Base-by-base conservation (phyloP, 1,284 basidiomycete genomes). In the Schizopora paradoxa region DNA sequence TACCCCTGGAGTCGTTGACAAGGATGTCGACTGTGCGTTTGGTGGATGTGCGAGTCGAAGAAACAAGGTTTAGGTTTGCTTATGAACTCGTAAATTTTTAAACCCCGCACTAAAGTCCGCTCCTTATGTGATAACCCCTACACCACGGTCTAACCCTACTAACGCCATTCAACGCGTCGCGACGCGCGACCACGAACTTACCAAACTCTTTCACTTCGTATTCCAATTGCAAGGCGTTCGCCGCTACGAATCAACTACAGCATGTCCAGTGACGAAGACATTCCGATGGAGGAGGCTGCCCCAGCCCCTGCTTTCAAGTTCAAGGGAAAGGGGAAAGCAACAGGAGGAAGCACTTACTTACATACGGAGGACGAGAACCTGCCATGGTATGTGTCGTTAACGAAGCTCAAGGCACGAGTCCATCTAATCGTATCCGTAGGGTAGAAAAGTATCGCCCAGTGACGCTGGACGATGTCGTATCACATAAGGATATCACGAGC, bases 361-460 rank as follows among this genome's bases (percentile, higher is more conserved):
- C 64, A 68, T 18, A 72, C 48, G 10, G 38, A 81, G 42, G 66
- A 73, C 50, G 86, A 89, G 22, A 80, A 73, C 49, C 63, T 90
- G 14, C 86, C 86, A 41, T 90, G 86, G 86, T 87, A 56, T 53
- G 74, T 58, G 36, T 23, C 41, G 39, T 42, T 34, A 28, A 26
- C 39, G 25, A 32, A n/a, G 14, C 26, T 49, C 35, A 46, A 10
- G 13, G 36, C 34, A 33, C 11, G 13, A 36, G 28, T 37, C 16
- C 51, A 16, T 21, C 28, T 19, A 29, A 37, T 5, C n/a, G 42
- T 18, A 21, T 11, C 13, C 3, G 6, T 39, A 96, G 93, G 93
- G 93, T 97, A 18, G 93, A 97, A 64, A 96, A 96, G 66, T 96
- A 96, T 64, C 70, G 93, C 45, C 93, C 93, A 4, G 83, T 84